These are phyloP conservation scores for Akanthomyces dipterigenus DNA, from an alignment of 2,329 filamentous ascomycete genomes.

Conservation along the genomic window DNA sequence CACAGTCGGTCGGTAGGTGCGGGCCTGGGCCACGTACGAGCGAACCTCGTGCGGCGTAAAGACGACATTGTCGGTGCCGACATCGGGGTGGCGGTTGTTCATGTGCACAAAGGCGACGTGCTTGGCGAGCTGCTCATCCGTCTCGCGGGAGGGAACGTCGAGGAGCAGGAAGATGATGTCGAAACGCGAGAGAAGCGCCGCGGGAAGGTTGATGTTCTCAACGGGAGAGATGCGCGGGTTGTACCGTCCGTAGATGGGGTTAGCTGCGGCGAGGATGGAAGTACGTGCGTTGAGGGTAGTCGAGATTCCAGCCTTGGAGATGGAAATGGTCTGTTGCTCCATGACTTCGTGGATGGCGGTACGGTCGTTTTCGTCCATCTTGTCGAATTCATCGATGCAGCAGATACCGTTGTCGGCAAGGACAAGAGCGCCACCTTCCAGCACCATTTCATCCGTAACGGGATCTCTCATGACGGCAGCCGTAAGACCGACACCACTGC, in stretches of 20 bases:
- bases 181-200: slow-evolving; percentile 91
- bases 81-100: slow-evolving; percentile 86
- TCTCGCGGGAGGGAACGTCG: slow-evolving; percentile 83
- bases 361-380: slow-evolving; percentile 79
- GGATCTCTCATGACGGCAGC: slow-evolving; percentile 79
- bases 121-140: slow-evolving; percentile 86
- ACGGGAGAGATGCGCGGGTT: slow-evolving; percentile 96
- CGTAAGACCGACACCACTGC: slow-evolving; percentile 74
- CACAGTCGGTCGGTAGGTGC: slow-evolving; percentile 80
- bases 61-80: slow-evolving; percentile 54
- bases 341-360: slow-evolving; percentile 84
- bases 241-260: slow-evolving; percentile 95
- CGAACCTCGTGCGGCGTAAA: slow-evolving; percentile 92
- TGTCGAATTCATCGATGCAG: slow-evolving; percentile 84
- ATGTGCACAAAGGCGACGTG: slow-evolving; percentile 98
- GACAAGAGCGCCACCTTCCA: slow-evolving; percentile 73
- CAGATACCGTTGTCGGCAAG: slow-evolving; percentile 78
- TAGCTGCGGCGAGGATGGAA: slow-evolving; percentile 90
- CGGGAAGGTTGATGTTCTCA: slow-evolving; percentile 99
- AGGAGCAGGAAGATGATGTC: slow-evolving; percentile 95
- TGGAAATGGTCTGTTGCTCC: slow-evolving; percentile 82
- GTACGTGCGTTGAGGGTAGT: slow-evolving; percentile 90
- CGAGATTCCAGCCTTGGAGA: slow-evolving; percentile 66
- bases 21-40: slow-evolving; percentile 89
- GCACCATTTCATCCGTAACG: slow-evolving; percentile 77